phyloP scores from a whole-genome alignment of 768 basidiomycete species.

The Lentinula boryana region DNA sequence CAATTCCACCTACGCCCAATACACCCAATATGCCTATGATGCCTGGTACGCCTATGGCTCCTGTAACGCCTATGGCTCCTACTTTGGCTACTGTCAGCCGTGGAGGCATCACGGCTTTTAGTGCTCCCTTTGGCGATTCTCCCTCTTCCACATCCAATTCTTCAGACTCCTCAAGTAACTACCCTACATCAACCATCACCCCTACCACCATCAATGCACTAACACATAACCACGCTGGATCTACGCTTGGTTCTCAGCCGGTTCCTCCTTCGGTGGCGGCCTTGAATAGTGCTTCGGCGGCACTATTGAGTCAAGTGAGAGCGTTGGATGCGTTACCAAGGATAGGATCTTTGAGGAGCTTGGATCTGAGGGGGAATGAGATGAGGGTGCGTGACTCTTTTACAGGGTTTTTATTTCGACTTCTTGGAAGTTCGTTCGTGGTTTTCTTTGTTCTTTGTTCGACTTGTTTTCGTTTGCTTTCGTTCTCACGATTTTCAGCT shows the following conservation, averaged over 20 bases:
- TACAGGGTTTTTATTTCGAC: too few species aligned
- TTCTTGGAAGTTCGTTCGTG: neutral
- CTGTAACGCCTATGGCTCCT: neutral
- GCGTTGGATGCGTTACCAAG: constrained; percentile 86
- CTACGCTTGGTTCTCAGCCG: neutral
- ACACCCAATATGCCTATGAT: neutral
- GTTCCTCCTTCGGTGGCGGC: neutral
- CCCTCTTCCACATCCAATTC: neutral
- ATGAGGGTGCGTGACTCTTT: constrained; percentile 46
- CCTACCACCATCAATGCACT: neutral
- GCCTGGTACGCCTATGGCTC: neutral
- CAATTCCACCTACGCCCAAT: constrained; percentile 29
- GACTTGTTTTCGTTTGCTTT: neutral
- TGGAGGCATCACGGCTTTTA: neutral
- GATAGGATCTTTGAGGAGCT: constrained; percentile 77
- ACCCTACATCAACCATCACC: too few species aligned
- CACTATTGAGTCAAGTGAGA: constrained; percentile 81
- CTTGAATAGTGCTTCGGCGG: constrained; percentile 48
- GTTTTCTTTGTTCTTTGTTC: neutral
- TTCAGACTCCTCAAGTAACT: neutral
- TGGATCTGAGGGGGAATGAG: constrained; percentile 93
- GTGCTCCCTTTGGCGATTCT: too few species aligned
- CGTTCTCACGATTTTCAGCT: neutral
- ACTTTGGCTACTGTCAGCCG: neutral
- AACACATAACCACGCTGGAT: neutral